Evolutionary conservation across 805 yeast genomes (phyloP).

Genomic region (Vanderwaltozyma yarrowii): DNA sequence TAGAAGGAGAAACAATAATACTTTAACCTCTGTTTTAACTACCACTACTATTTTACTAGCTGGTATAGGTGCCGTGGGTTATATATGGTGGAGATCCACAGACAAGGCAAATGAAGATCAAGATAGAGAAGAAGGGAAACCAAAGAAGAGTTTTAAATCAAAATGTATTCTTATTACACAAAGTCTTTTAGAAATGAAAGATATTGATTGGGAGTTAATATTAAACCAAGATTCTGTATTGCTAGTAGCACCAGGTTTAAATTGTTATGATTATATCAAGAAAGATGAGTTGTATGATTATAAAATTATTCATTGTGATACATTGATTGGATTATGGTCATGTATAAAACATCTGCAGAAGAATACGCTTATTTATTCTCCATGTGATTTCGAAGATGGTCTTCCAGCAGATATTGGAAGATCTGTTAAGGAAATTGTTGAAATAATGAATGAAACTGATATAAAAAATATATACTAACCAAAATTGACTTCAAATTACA

Average conservation of each 20-base stretch:
- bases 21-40: neutral
- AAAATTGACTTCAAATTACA: no score
- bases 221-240: constrained; percentile 25
- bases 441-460: neutral
- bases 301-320: constrained; percentile 38
- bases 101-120: neutral
- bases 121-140: no score
- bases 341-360: constrained; percentile 43
- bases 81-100: constrained; percentile 1
- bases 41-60: neutral
- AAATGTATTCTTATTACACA: constrained; percentile 14
- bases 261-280: constrained; percentile 10
- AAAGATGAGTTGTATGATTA: constrained; percentile 4
- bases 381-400: constrained; percentile 15
- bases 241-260: constrained; percentile 27
- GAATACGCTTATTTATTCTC: constrained; percentile 23
- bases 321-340: constrained; percentile 41
- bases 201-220: constrained; percentile 13
- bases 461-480: no score
- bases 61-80: neutral
- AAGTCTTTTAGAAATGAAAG: constrained; percentile 4
- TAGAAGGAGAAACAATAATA: neutral
- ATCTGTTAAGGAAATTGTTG: constrained; percentile 10
- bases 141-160: constrained; percentile 10
- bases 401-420: constrained; percentile 26